Percentiles rank a stretch among this genome's conserved stretches.
These are phyloP conservation scores for Quercus robur DNA, from an alignment of 306 rosid genomes.

Conservation along the genomic window DNA sequence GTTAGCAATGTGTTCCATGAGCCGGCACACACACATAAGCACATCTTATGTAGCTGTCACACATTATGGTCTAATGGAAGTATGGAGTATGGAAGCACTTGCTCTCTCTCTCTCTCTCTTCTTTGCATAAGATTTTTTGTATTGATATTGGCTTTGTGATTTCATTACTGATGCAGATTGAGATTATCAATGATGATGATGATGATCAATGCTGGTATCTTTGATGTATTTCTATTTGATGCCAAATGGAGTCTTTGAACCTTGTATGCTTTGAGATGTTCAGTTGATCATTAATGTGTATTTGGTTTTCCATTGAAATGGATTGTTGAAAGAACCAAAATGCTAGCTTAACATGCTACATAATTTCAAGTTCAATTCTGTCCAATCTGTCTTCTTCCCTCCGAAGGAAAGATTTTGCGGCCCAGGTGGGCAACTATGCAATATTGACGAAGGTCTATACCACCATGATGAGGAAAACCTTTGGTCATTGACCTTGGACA, in stretches of 20 bases:
- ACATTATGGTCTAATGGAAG: background rate
- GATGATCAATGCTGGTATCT: slow-evolving; percentile 25
- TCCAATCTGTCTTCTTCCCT: background rate
- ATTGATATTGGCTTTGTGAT: background rate
- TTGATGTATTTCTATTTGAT: slow-evolving; percentile 11
- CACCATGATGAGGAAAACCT: too few relatives aligned
- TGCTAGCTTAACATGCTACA: background rate
- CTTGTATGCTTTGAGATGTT: slow-evolving; percentile 4
- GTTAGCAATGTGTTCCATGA: background rate
- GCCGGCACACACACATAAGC: background rate
- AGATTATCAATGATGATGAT: slow-evolving; percentile 28
- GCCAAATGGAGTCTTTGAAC: slow-evolving; percentile 11
- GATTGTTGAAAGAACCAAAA: background rate
- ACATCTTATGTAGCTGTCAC: background rate
- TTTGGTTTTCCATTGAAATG: slow-evolving; percentile 14
- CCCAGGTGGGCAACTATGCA: background rate
- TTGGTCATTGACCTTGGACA: too few relatives aligned
- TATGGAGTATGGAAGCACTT: too few relatives aligned
- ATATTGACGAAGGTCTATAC: background rate
- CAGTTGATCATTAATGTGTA: background rate
- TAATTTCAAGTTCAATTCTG: background rate
- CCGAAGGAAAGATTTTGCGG: background rate
- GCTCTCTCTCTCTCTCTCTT: background rate
- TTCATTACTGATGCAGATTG: slow-evolving; percentile 30
- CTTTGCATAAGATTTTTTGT: background rate